Conservation (phyloP, 176 grass and related monocot genomes). For the Secale cereale region DNA sequence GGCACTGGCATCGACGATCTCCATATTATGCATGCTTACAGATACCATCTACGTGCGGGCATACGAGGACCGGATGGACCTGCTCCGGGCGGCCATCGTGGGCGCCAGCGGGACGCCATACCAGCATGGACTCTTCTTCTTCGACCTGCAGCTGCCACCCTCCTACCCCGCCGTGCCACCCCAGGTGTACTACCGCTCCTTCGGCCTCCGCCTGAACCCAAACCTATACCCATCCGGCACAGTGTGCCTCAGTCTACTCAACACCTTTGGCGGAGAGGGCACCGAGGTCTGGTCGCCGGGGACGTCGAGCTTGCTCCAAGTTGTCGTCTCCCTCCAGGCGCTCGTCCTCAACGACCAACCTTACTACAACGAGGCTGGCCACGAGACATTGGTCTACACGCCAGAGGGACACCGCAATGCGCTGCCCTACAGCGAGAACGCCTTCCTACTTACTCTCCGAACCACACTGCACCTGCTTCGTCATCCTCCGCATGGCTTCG, state of each 20-base stretch:
- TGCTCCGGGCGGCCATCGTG: background rate
- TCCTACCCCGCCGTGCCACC: background rate
- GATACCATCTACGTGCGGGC: background rate
- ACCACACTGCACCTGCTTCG: background rate
- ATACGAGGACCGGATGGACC: conserved; percentile 29
- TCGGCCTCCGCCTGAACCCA: background rate
- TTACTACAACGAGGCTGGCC: background rate
- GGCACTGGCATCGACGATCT: no score
- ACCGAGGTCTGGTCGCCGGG: background rate
- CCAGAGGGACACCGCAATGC: background rate
- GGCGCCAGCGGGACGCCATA: conserved; percentile 12
- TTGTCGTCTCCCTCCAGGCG: conserved; percentile 20
- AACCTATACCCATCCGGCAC: background rate
- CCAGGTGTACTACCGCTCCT: background rate
- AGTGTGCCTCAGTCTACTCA: background rate
- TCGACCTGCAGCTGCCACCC: conserved; percentile 1
- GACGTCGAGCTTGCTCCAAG: background rate
- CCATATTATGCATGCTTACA: background rate
- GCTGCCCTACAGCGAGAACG: background rate
- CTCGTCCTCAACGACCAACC: background rate
- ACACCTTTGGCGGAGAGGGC: background rate
- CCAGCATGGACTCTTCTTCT: conserved; percentile 19
- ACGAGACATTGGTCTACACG: background rate
- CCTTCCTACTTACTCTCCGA: background rate
- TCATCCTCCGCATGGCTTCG: background rate